Conservation (phyloP, 1,139 yeast genomes). For the Yamadazyma aaseri region DNA sequence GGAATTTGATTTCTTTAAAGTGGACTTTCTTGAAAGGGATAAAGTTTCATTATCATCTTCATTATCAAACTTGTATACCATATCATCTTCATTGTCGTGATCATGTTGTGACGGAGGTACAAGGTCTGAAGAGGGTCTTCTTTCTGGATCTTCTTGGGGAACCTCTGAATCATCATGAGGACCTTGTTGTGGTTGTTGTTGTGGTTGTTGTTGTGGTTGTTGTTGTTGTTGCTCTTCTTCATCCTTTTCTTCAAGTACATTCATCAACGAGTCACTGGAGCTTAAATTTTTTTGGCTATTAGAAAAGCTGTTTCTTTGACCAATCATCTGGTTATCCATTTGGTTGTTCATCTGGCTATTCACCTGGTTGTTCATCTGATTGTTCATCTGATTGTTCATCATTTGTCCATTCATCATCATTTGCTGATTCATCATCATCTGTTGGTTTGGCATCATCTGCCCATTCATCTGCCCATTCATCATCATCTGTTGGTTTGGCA, state of each 20-base stretch:
- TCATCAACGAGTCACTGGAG: slow-evolving; percentile 40
- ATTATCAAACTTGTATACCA: slow-evolving; percentile 31
- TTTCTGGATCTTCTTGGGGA: slow-evolving; percentile 4
- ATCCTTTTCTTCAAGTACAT: slow-evolving; percentile 45
- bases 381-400: slow-evolving; percentile 10
- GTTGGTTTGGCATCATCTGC: slow-evolving; percentile 1
- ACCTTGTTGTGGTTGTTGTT: background rate
- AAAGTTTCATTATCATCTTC: slow-evolving; percentile 26
- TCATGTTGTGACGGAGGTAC: slow-evolving; percentile 1
- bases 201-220: background rate
- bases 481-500: slow-evolving; percentile 4
- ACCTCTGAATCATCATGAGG: background rate
- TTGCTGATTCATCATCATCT: slow-evolving; percentile 1
- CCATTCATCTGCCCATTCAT: slow-evolving; percentile 8
- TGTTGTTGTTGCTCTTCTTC: slow-evolving; percentile 18
- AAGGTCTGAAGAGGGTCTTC: background rate
- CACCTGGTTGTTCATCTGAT: slow-evolving; percentile 2
- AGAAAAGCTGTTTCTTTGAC: slow-evolving; percentile 1
- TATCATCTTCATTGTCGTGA: slow-evolving; percentile 28
- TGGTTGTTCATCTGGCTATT: slow-evolving; percentile 2
- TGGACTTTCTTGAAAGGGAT: slow-evolving; percentile 35
- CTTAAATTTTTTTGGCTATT: slow-evolving; percentile 12
- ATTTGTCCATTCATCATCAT: slow-evolving; percentile 5
- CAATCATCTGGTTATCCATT: slow-evolving; percentile 3
- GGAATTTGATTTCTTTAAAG: slow-evolving; percentile 41